These are phyloP conservation scores for Fraxinus platypoda DNA, from an alignment of 305 asterid species.

Conservation along the genomic window DNA sequence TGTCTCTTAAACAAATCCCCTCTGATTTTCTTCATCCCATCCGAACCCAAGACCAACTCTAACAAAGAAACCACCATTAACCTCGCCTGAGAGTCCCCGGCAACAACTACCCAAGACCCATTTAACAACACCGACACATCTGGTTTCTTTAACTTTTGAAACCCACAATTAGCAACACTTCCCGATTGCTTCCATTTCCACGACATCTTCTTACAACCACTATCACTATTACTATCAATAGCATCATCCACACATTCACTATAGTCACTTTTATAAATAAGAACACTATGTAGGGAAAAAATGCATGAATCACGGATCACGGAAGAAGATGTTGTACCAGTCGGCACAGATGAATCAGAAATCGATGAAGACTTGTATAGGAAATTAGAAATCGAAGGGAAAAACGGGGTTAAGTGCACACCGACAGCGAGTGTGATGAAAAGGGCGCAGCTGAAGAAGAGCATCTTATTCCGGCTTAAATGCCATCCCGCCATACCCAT, in stretches of 20 bases:
- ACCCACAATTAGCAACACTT: slow-evolving; percentile 59
- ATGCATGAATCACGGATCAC: slow-evolving; percentile 62
- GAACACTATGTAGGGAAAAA: slow-evolving; percentile 52
- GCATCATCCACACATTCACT: slow-evolving; percentile 31
- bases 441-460: slow-evolving; percentile 90
- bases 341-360: slow-evolving; percentile 27
- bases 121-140: slow-evolving; percentile 80
- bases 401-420: slow-evolving; percentile 83
- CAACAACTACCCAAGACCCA: slow-evolving; percentile 89
- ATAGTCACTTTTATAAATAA: slow-evolving; percentile 27
- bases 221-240: slow-evolving; percentile 18
- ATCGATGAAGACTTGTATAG: slow-evolving; percentile 28
- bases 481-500: slow-evolving; percentile 99
- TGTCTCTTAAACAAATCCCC: slow-evolving; percentile 91
- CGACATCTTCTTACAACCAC: slow-evolving; percentile 34
- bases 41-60: slow-evolving; percentile 63
- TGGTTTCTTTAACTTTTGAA: slow-evolving; percentile 58
- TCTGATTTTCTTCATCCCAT: slow-evolving; percentile 44
- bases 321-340: slow-evolving; percentile 27
- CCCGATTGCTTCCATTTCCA: slow-evolving; percentile 71
- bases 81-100: slow-evolving; percentile 91
- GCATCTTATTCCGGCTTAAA: slow-evolving; percentile 88
- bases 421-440: slow-evolving; percentile 93
- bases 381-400: slow-evolving; percentile 53
- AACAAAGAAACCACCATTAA: slow-evolving; percentile 70